Base-by-base conservation (phyloP, 192 early-diverging fungal genomes). In the Coemansia sp. region DNA sequence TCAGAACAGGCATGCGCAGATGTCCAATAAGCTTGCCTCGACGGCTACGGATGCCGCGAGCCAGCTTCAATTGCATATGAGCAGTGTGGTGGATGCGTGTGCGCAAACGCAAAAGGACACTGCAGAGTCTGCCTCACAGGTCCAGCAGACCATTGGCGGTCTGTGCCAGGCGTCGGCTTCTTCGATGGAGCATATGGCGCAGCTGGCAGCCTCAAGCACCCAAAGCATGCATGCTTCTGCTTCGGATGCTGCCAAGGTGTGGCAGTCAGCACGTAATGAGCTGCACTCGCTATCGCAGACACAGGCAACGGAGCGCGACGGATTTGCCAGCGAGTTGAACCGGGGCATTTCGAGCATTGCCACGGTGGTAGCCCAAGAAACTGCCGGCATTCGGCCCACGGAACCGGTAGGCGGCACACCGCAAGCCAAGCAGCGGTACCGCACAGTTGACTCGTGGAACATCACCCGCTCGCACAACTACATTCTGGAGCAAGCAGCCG, bases 391-490 rank as follows among this genome's bases (percentile, higher is more conserved):
- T 11, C 30, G 10, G 26, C 23, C 64, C 6, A 48, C 56, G 2
- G 51, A 18, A 2, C 0, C 51, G 1, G 21, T 17, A 0, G 64
- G 53, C 3, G 15, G 30, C 12, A 62, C 71, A 36, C 62, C 70
- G 17, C 21, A 12, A 42, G 42, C 48, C 18, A 30, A 31, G 30
- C 55, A 47, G 15, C 9, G 0, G 52, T 49, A 56, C 50, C 5
- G 23, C 14, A 21, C 31, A 31, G 34, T 39, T 8, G 53, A 45
- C 7, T 28, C 11, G 16, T 75, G 71, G 71, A 68, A 60, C 21
- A 32, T 62, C 21, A 75, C 71, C 3, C 55, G 50, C 0, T 16
- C 49, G 0, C 65, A 68, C 32, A 51, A 40, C 10, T 31, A 56
- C 10, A 75, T 75, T 11, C 52, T 75, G 3, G 44, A 32, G 0